phyloP scores from a whole-genome alignment of 306 rosid genomes.

The Quercus mongolica region DNA sequence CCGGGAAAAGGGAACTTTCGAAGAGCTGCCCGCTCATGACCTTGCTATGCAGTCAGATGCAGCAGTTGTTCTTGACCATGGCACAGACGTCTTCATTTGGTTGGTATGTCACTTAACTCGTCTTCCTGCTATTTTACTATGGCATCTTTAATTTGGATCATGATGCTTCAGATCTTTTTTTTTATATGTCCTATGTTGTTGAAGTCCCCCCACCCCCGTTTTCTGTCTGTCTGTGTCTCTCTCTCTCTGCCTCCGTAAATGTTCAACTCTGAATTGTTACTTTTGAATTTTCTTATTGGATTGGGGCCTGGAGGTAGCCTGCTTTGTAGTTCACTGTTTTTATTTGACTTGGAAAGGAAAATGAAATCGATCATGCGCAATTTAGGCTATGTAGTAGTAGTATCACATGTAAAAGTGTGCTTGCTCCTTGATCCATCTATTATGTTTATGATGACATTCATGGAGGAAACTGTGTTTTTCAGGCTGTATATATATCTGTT shows the following conservation, averaged over 20 bases:
- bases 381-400: background rate
- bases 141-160: constrained; percentile 3
- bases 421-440: background rate
- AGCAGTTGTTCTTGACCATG: constrained; percentile 93
- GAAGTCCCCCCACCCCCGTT: background rate
- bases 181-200: background rate
- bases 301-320: background rate
- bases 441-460: background rate
- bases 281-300: background rate
- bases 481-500: background rate
- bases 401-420: background rate
- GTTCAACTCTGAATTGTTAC: too few relatives aligned
- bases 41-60: constrained; percentile 96
- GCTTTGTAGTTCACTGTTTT: background rate
- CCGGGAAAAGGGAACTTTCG: constrained; percentile 87
- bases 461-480: background rate
- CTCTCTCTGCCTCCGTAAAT: background rate
- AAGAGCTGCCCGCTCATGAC: constrained; percentile 92
- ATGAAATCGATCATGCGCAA: background rate
- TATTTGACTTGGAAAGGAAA: background rate
- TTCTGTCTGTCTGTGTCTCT: background rate
- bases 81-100: constrained; percentile 95
- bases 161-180: background rate
- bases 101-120: constrained; percentile 50
- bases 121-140: background rate